Evolutionary conservation across 2,329 filamentous ascomycete genomes (phyloP), one percentile per base, ranked within the genome.

Genomic region (Alternaria consortialis): DNA sequence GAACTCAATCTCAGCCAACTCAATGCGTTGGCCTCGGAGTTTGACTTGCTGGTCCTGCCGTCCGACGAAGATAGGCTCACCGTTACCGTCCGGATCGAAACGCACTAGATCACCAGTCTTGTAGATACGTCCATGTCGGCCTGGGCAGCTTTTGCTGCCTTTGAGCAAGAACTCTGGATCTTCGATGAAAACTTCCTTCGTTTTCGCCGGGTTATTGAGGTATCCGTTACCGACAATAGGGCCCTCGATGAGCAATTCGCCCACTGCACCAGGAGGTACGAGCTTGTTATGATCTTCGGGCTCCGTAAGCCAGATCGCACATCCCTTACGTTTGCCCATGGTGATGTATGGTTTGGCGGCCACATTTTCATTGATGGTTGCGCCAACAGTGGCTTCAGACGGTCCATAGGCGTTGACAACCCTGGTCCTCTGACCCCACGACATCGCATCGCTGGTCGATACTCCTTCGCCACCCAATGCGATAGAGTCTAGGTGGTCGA

Each of bases 231-330:
- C 80, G 8, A 83, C 76, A 31, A 79, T 85, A 0, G 85, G 84
- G 0, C 87, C 86, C 66, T 89, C 86, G 34, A 90, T 84, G 4
- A 88, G 81, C 2, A 90, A 77, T 68, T 90, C 87, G 15, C 77
- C 77, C 52, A 76, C 75, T 5, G 71, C 73, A 1, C 87, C 76
- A 9, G 77, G 60, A 0, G 77, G 76, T 1, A 78, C 74, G 2
- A 78, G 69, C 39, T 72, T 73, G 56, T 81, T 74, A 37, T 77
- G 74, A 17, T 82, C 66, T 11, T 69, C 61, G 1, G 80, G 78
- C 34, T 84, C 77, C 1, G 80, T 74, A 17, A 84, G 66, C 80
- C 81, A 84, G 2, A 72, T 67, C 0, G 68, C 64, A 47, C 72
- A 73, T 9, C 76, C 78, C 9, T 73, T 73, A 7, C 74, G 74